These are phyloP conservation scores for Phytophthora crassamura DNA, from an alignment of 352 stramenopile genomes.

Conservation along the genomic window DNA sequence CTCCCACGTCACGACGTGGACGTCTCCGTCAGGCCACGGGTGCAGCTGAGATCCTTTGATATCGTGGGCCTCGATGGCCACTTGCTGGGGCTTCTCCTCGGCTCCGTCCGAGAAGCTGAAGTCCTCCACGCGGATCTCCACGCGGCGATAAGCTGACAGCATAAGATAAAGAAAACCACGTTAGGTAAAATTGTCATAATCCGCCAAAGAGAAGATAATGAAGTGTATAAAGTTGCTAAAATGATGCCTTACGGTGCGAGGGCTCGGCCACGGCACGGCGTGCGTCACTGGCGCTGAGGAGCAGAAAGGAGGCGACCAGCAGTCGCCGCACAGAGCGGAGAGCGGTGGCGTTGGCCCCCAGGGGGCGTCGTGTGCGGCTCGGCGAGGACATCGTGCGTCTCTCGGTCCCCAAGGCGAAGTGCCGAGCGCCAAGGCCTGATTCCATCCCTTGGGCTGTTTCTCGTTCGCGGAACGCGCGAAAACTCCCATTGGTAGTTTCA, in stretches of 20 bases:
- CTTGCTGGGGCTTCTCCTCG: constrained; percentile 38
- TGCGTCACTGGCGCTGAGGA: constrained; percentile 45
- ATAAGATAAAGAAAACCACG: not conserved
- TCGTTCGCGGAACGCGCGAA: constrained; percentile 37
- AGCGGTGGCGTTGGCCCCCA: constrained; percentile 3
- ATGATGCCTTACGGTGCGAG: constrained; percentile 33
- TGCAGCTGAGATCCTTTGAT: constrained; percentile 61
- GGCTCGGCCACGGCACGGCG: constrained; percentile 42
- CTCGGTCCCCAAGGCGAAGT: constrained; percentile 38
- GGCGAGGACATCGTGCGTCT: constrained; percentile 33
- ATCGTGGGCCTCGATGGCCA: constrained; percentile 65
- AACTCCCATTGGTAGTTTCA: constrained; percentile 36
- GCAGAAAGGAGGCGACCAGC: constrained; percentile 32
- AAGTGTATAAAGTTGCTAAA: no score
- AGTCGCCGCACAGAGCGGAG: constrained; percentile 32
- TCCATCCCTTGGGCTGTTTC: constrained; percentile 47
- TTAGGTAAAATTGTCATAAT: no score
- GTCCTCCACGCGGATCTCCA: constrained; percentile 74
- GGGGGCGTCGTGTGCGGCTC: constrained; percentile 3
- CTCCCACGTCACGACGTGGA: constrained; percentile 42
- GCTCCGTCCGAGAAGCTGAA: constrained; percentile 70
- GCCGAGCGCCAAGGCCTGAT: constrained; percentile 29
- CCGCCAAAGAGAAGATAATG: no score
- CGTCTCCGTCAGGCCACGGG: constrained; percentile 31
- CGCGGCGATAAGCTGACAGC: constrained; percentile 34